Evolutionary conservation across 208 protist genomes (phyloP).

Genomic region (Paratrypanosoma confusum): DNA sequence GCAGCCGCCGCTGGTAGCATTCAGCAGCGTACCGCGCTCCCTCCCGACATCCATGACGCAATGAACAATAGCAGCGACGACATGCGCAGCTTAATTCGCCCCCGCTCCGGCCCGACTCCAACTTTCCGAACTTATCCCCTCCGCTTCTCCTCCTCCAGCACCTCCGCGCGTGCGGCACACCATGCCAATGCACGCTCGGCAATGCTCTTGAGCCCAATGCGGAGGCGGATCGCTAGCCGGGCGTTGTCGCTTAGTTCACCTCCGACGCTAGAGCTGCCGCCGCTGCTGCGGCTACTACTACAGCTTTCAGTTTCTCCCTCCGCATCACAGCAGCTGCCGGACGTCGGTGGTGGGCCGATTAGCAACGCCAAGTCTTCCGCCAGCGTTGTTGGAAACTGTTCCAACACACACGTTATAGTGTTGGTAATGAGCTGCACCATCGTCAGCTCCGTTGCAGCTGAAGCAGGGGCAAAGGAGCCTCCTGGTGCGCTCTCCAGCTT

Average conservation of each 20-base stretch:
- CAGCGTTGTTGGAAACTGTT: slow-evolving; percentile 45
- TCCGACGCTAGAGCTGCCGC: neutral
- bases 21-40: no score
- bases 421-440: slow-evolving; percentile 32
- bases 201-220: slow-evolving; percentile 67
- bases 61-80: no score
- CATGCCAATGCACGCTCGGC: slow-evolving; percentile 35
- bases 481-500: slow-evolving; percentile 29
- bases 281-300: no score
- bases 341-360: neutral
- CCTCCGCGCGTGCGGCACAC: slow-evolving; percentile 12
- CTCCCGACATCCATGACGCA: no score
- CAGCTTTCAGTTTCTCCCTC: no score
- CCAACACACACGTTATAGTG: slow-evolving; percentile 41
- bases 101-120: no score
- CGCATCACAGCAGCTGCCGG: neutral
- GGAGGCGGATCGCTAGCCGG: slow-evolving; percentile 39
- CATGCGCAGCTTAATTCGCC: no score
- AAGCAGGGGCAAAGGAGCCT: slow-evolving; percentile 41
- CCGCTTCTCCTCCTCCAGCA: neutral
- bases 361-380: slow-evolving; percentile 47
- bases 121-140: no score
- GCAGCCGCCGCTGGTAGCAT: no score
- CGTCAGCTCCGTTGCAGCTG: slow-evolving; percentile 32
- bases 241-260: slow-evolving; percentile 17